Percentiles rank a stretch among this genome's conserved stretches.
Evolutionary conservation across 495 filamentous ascomycete genomes (phyloP).

Genomic region (Neurospora hispaniola): DNA sequence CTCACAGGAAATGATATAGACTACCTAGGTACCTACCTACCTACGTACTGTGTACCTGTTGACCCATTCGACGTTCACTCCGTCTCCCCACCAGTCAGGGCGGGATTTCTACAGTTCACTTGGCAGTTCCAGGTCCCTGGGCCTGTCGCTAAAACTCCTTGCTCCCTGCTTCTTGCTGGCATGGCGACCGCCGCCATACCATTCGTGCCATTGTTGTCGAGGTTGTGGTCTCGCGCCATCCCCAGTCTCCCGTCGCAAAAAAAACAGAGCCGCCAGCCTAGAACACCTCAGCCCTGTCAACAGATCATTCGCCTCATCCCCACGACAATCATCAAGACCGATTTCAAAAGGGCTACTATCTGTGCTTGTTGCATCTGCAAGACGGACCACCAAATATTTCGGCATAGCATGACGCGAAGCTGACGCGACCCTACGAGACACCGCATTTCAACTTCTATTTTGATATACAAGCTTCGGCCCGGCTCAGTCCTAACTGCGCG

Average conservation of each 20-base stretch:
- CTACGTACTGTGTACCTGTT: too few species aligned
- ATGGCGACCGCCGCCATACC: background rate
- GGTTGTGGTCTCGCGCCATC: background rate
- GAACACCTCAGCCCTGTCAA: background rate
- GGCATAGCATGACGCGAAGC: constrained; percentile 2
- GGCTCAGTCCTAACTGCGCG: background rate
- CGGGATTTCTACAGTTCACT: background rate
- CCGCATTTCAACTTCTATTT: constrained; percentile 1
- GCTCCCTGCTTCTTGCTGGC: background rate
- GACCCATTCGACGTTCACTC: background rate
- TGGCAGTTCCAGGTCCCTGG: background rate
- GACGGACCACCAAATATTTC: background rate
- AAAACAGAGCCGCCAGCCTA: background rate
- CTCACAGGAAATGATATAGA: background rate
- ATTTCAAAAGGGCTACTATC: background rate
- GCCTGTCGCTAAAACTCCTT: background rate
- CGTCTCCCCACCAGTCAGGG: background rate
- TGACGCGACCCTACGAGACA: background rate
- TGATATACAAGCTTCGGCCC: background rate
- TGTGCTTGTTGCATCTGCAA: background rate
- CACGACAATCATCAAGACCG: background rate
- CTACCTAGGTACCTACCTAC: too few species aligned
- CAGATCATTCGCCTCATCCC: background rate
- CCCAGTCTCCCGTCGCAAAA: background rate
- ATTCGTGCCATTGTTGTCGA: background rate